Evolutionary conservation across 73 alveolate genomes (phyloP).

Genomic region (Halteria grandinella): DNA sequence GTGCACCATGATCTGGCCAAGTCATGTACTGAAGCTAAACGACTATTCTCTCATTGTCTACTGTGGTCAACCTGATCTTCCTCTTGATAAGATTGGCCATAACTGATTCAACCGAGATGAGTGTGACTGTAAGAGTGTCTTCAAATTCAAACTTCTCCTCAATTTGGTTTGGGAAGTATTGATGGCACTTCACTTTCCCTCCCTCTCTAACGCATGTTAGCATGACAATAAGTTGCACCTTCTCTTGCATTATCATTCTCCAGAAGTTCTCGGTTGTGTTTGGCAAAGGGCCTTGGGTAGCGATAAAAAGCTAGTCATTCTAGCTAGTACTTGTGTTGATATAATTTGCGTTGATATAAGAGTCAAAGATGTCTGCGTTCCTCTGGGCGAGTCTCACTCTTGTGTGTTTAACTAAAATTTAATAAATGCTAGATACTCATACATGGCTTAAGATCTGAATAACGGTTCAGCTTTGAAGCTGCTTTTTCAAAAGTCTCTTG

Average conservation of each 20-base stretch:
- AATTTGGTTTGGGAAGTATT: constrained; percentile 88
- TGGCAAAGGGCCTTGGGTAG: constrained; percentile 94
- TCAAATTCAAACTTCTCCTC: constrained; percentile 47
- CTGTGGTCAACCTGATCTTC: constrained; percentile 52
- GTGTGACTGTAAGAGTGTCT: constrained; percentile 56
- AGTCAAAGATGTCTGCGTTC: constrained; percentile 46
- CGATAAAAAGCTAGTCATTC: constrained; percentile 80
- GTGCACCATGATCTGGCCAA: constrained; percentile 97
- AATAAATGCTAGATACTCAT: neutral
- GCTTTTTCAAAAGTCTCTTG: constrained; percentile 66
- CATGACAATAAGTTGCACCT: constrained; percentile 86
- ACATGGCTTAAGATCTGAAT: constrained; percentile 79
- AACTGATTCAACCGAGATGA: constrained; percentile 71
- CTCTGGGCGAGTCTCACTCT: constrained; percentile 52
- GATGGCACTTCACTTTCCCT: constrained; percentile 88
- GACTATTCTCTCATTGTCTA: constrained; percentile 67
- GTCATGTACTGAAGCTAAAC: constrained; percentile 81
- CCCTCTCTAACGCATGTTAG: constrained; percentile 86
- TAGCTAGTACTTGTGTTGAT: constrained; percentile 53
- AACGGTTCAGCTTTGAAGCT: constrained; percentile 71
- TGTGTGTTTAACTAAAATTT: constrained; percentile 57
- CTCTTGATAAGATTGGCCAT: constrained; percentile 75
- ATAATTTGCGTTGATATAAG: constrained; percentile 84
- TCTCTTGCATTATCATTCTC: constrained; percentile 93
- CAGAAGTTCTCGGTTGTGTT: constrained; percentile 90